Percentiles rank a stretch among this genome's conserved stretches.
These are phyloP conservation scores for Agaricales sp. DNA, from an alignment of 1,284 basidiomycete species.

Conservation along the genomic window DNA sequence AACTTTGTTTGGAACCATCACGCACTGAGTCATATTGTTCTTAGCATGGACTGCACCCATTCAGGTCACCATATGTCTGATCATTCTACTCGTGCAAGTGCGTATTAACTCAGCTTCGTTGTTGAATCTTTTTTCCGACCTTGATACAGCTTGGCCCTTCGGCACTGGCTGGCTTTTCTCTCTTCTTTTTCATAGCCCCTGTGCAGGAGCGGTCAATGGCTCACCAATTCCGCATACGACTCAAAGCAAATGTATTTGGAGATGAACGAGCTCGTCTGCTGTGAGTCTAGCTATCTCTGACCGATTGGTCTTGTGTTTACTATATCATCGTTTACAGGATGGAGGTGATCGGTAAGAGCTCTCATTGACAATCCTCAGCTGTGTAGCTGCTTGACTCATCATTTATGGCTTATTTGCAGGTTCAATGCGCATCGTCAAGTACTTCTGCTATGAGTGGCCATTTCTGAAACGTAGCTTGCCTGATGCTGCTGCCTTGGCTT, in stretches of 20 bases:
- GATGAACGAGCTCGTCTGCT: slow-evolving; percentile 60
- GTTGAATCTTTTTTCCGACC: too few relatives aligned
- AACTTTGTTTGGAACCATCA: too few relatives aligned
- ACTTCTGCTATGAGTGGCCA: slow-evolving; percentile 62
- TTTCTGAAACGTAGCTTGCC: slow-evolving; percentile 44
- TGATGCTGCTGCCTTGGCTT: slow-evolving; percentile 4
- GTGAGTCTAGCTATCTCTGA: too few relatives aligned
- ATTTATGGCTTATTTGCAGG: slow-evolving; percentile 2
- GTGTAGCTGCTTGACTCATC: too few relatives aligned
- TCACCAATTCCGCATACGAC: slow-evolving; percentile 50
- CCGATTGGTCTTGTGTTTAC: too few relatives aligned
- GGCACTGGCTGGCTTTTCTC: slow-evolving; percentile 67
- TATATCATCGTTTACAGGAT: too few relatives aligned
- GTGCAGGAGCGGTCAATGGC: slow-evolving; percentile 67
- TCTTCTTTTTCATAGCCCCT: slow-evolving; percentile 62
- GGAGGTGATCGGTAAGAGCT: slow-evolving; percentile 44
- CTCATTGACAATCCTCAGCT: neutral
- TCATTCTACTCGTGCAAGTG: slow-evolving; percentile 49
- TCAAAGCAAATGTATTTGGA: slow-evolving; percentile 57
- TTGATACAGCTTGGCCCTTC: slow-evolving; percentile 73
- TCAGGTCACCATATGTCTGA: slow-evolving; percentile 50
- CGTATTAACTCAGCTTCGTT: too few relatives aligned
- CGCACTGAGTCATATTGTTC: slow-evolving; percentile 1
- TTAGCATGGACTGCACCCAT: slow-evolving; percentile 63
- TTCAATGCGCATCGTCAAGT: slow-evolving; percentile 66